These are phyloP conservation scores for Furcasterigmium furcatum DNA, from an alignment of 2,329 filamentous ascomycete genomes.

Conservation along the genomic window DNA sequence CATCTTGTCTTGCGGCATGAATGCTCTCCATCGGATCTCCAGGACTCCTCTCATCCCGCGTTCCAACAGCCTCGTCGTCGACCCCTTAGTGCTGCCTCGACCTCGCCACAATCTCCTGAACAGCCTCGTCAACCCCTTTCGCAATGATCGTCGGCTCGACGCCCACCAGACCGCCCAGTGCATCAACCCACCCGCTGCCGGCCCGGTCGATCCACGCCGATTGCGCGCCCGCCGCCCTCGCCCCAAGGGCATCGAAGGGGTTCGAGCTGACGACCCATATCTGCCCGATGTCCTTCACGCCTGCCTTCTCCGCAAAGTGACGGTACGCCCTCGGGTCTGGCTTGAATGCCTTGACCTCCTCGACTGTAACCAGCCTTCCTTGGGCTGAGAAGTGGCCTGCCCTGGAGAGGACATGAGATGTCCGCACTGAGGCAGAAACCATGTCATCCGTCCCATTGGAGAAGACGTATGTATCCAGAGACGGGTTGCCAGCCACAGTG, in stretches of 20 bases:
- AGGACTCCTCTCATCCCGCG: too few relatives aligned
- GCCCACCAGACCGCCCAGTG: constrained; percentile 42
- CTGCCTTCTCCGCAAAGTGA: constrained; percentile 50
- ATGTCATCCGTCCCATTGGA: constrained; percentile 66
- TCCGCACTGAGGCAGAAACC: constrained; percentile 56
- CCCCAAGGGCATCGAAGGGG: constrained; percentile 70
- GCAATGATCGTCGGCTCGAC: constrained; percentile 51
- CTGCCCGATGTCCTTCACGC: constrained; percentile 38
- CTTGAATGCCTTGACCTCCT: constrained; percentile 61
- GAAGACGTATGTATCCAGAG: constrained; percentile 59
- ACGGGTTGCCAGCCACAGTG: constrained; percentile 32
- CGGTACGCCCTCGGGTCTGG: constrained; percentile 59
- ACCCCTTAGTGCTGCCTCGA: too few relatives aligned
- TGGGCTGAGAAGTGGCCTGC: constrained; percentile 38
- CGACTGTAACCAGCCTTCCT: constrained; percentile 54
- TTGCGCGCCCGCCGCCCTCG: constrained; percentile 56
- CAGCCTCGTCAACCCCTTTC: constrained; percentile 54
- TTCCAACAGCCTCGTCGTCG: too few relatives aligned
- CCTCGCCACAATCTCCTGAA: constrained; percentile 28
- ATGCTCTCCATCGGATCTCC: too few relatives aligned
- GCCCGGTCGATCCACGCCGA: constrained; percentile 65
- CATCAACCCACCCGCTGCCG: constrained; percentile 63
- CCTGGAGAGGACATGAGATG: constrained; percentile 49
- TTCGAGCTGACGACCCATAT: constrained; percentile 72
- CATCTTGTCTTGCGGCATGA: too few relatives aligned